These are phyloP conservation scores for Narthecium ossifragum DNA, from an alignment of 106 monocot species.

Conservation along the genomic window DNA sequence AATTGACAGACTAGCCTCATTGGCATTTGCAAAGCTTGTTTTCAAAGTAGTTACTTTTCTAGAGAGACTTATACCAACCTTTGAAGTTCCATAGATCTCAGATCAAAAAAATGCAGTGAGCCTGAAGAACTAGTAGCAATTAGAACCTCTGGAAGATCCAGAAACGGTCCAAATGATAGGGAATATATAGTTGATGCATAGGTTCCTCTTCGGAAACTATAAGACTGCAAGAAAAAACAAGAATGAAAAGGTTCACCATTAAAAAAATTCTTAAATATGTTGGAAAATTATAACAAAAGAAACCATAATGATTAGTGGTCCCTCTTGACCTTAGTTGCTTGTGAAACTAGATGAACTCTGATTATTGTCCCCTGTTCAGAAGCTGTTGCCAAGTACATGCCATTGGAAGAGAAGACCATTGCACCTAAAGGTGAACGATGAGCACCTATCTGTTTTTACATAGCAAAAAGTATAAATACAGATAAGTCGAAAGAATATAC, in stretches of 20 bases:
- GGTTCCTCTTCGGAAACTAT: conserved; percentile 88
- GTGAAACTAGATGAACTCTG: conserved; percentile 91
- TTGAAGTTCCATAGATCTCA: conserved; percentile 49
- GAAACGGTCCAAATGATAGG: conserved; percentile 80
- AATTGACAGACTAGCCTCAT: neutral
- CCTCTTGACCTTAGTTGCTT: conserved; percentile 79
- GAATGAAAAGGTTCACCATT: neutral
- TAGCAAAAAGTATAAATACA: too few species aligned
- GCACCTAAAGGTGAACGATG: conserved; percentile 77
- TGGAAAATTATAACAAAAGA: neutral
- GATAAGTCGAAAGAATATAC: too few species aligned
- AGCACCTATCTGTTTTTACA: conserved; percentile 94
- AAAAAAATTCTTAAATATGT: too few species aligned
- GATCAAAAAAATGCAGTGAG: conserved; percentile 78
- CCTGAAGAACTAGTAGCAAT: conserved; percentile 86
- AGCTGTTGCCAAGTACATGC: conserved; percentile 86
- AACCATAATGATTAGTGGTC: neutral
- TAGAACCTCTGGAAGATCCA: conserved; percentile 84
- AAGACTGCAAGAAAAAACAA: conserved; percentile 46
- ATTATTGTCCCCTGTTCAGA: conserved; percentile 93
- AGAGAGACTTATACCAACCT: conserved; percentile 23
- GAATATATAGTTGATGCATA: conserved; percentile 93
- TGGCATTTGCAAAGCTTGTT: too few species aligned
- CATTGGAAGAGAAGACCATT: conserved; percentile 72
- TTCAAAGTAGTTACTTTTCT: neutral